Percentiles rank a stretch among this genome's conserved stretches.
These are phyloP conservation scores for Pleurotus citrinopileatus DNA, from an alignment of 768 basidiomycete species.

Conservation along the genomic window DNA sequence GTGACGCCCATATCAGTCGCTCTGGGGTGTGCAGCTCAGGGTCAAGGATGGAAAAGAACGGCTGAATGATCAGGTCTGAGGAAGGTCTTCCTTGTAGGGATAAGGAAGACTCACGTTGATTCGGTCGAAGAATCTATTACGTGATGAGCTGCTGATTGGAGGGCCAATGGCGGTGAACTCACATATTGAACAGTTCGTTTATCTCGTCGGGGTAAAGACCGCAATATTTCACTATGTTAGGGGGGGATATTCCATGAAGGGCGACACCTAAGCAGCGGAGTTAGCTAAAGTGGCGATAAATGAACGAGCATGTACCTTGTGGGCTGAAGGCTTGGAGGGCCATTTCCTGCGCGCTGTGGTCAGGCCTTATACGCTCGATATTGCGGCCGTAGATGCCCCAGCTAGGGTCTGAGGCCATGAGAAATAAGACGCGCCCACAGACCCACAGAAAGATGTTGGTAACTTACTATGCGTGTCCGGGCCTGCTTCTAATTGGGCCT, in stretches of 20 bases:
- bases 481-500: slow-evolving; percentile 20
- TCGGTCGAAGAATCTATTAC: slow-evolving; percentile 46
- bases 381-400: neutral
- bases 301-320: slow-evolving; percentile 23
- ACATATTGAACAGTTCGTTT: slow-evolving; percentile 50
- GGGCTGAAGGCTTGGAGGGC: slow-evolving; percentile 33
- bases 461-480: slow-evolving; percentile 7
- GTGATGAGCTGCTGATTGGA: slow-evolving; percentile 1
- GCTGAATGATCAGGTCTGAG: slow-evolving; percentile 30
- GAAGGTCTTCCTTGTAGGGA: slow-evolving; percentile 18
- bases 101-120: slow-evolving; percentile 42
- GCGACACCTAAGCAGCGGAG: slow-evolving; percentile 14
- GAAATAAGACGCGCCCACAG: neutral
- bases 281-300: slow-evolving; percentile 11
- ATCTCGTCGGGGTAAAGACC: slow-evolving; percentile 50
- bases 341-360: slow-evolving; percentile 31
- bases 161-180: slow-evolving; percentile 18
- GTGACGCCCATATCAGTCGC: slow-evolving; percentile 49
- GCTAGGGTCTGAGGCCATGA: neutral
- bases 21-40: slow-evolving; percentile 52
- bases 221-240: slow-evolving; percentile 47
- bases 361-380: slow-evolving; percentile 16
- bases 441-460: neutral
- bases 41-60: slow-evolving; percentile 58
- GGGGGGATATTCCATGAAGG: slow-evolving; percentile 24